Evolutionary conservation across 2,329 filamentous ascomycete genomes (phyloP).

Genomic region (Cercospora berteroae): DNA sequence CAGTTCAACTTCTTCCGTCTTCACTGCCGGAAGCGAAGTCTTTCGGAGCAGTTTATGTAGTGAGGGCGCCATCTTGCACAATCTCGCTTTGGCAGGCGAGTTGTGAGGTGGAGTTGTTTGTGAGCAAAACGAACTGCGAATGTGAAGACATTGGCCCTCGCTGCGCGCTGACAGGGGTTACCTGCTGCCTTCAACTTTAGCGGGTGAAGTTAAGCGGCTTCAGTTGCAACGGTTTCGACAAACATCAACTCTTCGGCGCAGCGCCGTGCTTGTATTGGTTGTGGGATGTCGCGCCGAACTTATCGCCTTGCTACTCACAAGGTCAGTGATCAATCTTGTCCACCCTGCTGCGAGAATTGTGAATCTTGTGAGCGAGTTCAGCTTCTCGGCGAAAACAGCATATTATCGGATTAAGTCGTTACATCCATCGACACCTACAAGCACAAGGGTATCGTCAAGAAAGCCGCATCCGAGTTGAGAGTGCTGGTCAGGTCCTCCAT

Average conservation of each 20-base stretch:
- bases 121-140: neutral
- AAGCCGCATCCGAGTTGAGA: neutral
- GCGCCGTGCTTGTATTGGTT: neutral
- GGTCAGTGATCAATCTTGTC: neutral
- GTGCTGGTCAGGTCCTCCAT: neutral
- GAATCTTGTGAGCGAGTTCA: neutral
- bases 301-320: no score
- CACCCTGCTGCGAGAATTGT: neutral
- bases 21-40: neutral
- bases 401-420: neutral
- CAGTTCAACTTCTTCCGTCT: neutral
- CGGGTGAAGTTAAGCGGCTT: neutral
- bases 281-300: no score
- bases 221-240: neutral
- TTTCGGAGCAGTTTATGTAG: neutral
- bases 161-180: neutral
- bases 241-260: neutral
- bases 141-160: neutral
- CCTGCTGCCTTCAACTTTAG: neutral
- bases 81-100: constrained; percentile 8
- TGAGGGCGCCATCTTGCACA: neutral
- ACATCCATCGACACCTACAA: neutral
- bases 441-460: constrained; percentile 12
- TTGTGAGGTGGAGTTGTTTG: neutral
- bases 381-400: neutral